Percentiles rank a stretch among this genome's conserved stretches.
Evolutionary conservation across 2,329 filamentous ascomycete species (phyloP).

Genomic region (Passalora sequoiae): DNA sequence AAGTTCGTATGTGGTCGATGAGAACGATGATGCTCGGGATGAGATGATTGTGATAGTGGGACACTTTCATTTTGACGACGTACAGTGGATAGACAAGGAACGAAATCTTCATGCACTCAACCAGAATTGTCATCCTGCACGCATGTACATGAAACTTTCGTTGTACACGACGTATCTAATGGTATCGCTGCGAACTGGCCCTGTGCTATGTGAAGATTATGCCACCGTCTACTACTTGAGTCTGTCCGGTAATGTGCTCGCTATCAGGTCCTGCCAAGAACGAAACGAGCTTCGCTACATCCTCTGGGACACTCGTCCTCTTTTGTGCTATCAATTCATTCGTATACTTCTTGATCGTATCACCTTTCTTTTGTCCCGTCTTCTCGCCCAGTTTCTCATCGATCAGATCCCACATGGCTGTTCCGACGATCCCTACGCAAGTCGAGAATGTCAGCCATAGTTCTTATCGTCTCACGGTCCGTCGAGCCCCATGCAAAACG

Average conservation of each 20-base stretch:
- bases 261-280: slow-evolving; percentile 56
- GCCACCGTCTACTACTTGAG: slow-evolving; percentile 48
- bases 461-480: no score
- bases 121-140: no score
- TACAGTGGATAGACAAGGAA: slow-evolving; percentile 13
- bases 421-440: slow-evolving; percentile 42
- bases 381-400: slow-evolving; percentile 55
- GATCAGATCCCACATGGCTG: slow-evolving; percentile 64
- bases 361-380: slow-evolving; percentile 43
- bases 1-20: background rate
- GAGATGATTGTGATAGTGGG: background rate
- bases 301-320: slow-evolving; percentile 56
- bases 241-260: slow-evolving; percentile 57
- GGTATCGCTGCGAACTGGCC: no score
- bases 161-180: no score
- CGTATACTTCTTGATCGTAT: slow-evolving; percentile 50
- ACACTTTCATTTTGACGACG: slow-evolving; percentile 7
- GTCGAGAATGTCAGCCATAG: no score
- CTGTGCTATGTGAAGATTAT: slow-evolving; percentile 33
- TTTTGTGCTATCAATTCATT: slow-evolving; percentile 53
- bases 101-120: slow-evolving; percentile 1
- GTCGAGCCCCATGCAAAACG: no score
- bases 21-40: slow-evolving; percentile 1
- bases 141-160: no score
- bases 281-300: slow-evolving; percentile 59